Conservation (phyloP, 768 basidiomycete genomes). For the Multifurca ochricompacta region DNA sequence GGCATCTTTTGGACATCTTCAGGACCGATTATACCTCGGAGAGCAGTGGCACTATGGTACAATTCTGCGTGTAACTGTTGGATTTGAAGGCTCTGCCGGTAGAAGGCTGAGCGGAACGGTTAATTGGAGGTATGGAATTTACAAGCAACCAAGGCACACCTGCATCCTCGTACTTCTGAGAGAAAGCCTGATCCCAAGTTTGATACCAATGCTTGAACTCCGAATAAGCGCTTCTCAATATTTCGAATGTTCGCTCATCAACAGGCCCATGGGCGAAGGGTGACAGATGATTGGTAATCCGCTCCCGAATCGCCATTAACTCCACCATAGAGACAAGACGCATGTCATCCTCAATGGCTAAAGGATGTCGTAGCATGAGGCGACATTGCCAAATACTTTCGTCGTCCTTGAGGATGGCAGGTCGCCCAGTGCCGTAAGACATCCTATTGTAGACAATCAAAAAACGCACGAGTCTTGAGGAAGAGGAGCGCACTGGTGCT, state of each 20-base stretch:
- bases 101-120: conserved; percentile 50
- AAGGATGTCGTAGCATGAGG: conserved; percentile 73
- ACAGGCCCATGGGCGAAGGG: conserved; percentile 68
- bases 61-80: conserved; percentile 83
- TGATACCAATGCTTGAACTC: conserved; percentile 80
- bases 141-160: conserved; percentile 36
- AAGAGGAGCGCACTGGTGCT: conserved; percentile 71
- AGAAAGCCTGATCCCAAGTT: conserved; percentile 72
- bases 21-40: conserved; percentile 76
- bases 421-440: conserved; percentile 91
- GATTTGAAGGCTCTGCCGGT: conserved; percentile 79
- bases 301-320: conserved; percentile 82
- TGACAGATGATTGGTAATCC: conserved; percentile 75
- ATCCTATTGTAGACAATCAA: conserved; percentile 42
- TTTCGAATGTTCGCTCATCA: conserved; percentile 60
- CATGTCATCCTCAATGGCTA: conserved; percentile 90
- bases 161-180: conserved; percentile 76
- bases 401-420: conserved; percentile 87
- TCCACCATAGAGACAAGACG: conserved; percentile 93
- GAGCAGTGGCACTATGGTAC: conserved; percentile 77
- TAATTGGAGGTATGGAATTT: neutral
- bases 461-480: neutral
- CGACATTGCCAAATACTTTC: conserved; percentile 82
- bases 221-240: conserved; percentile 63
- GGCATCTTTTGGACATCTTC: conserved; percentile 86